Evolutionary conservation across 208 protist genomes (phyloP).

Genomic region (Leishmania gerbilli): DNA sequence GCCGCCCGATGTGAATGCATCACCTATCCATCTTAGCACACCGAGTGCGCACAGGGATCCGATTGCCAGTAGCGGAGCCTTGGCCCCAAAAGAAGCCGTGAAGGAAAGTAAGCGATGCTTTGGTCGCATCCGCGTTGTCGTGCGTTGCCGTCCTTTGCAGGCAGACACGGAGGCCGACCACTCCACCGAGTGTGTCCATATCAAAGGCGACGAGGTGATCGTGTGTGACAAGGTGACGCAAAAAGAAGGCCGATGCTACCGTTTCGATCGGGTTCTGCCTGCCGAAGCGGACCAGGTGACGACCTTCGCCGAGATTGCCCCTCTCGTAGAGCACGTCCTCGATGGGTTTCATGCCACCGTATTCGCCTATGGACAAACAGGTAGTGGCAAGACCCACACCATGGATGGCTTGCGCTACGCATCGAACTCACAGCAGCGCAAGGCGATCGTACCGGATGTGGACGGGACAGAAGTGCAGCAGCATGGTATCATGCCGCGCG

Average conservation of each 20-base stretch:
- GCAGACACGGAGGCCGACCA: conserved; percentile 33
- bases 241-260: conserved; percentile 50
- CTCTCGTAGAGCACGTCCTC: conserved; percentile 85
- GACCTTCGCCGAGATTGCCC: conserved; percentile 65
- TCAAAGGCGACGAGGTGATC: conserved; percentile 39
- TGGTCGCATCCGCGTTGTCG: conserved; percentile 58
- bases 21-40: background rate
- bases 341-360: conserved; percentile 87
- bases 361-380: conserved; percentile 92
- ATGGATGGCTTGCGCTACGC: conserved; percentile 81
- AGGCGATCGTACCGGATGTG: conserved; percentile 23
- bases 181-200: conserved; percentile 40
- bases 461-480: conserved; percentile 40
- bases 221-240: conserved; percentile 20
- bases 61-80: background rate
- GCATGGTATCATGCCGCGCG: conserved; percentile 80
- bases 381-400: conserved; percentile 92
- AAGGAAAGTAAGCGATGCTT: conserved; percentile 5
- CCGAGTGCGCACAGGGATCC: conserved; percentile 8
- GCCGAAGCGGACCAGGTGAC: conserved; percentile 53
- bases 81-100: background rate
- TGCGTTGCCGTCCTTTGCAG: conserved; percentile 71
- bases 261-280: conserved; percentile 78
- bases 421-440: conserved; percentile 3
- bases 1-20: background rate